phyloP scores from a whole-genome alignment of 441 rosid species.

The Mallotus repandus region DNA sequence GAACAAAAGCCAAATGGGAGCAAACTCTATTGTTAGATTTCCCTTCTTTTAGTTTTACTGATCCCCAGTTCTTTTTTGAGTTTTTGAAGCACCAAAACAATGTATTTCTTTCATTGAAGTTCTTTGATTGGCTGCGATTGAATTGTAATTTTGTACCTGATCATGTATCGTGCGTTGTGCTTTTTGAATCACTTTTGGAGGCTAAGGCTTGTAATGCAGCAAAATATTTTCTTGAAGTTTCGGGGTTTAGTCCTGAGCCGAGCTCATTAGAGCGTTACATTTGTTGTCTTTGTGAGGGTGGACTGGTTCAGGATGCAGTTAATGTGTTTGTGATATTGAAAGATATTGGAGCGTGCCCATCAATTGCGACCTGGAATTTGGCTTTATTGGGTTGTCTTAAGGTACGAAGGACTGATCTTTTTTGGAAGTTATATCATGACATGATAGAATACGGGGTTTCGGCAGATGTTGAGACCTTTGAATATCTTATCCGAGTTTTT shows the following conservation, averaged over 20 bases:
- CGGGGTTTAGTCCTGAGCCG: conserved; percentile 39
- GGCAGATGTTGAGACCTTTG: conserved; percentile 38
- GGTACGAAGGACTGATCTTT: conserved; percentile 42
- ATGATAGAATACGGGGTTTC: conserved; percentile 42
- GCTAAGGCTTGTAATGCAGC: conserved; percentile 49
- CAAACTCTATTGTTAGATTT: conserved; percentile 47
- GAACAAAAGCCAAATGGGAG: conserved; percentile 52
- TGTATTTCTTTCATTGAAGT: conserved; percentile 45
- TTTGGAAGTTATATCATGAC: conserved; percentile 55
- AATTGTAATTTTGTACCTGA: conserved; percentile 39
- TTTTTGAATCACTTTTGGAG: conserved; percentile 60
- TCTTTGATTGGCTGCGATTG: conserved; percentile 55
- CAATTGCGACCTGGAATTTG: conserved; percentile 45
- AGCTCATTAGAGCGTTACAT: conserved; percentile 43
- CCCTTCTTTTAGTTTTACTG: conserved; percentile 51
- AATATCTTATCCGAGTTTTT: conserved; percentile 56
- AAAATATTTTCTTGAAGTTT: conserved; percentile 34
- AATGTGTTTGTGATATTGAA: conserved; percentile 34
- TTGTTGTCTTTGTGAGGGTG: conserved; percentile 45
- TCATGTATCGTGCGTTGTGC: conserved; percentile 38
- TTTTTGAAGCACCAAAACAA: conserved; percentile 50
- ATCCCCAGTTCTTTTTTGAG: conserved; percentile 49
- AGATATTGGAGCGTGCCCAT: conserved; percentile 31
- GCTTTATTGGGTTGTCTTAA: conserved; percentile 47
- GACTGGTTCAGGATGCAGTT: conserved; percentile 47